Conservation (phyloP, 202 grass and related monocot species). For the Carex arenaria region DNA sequence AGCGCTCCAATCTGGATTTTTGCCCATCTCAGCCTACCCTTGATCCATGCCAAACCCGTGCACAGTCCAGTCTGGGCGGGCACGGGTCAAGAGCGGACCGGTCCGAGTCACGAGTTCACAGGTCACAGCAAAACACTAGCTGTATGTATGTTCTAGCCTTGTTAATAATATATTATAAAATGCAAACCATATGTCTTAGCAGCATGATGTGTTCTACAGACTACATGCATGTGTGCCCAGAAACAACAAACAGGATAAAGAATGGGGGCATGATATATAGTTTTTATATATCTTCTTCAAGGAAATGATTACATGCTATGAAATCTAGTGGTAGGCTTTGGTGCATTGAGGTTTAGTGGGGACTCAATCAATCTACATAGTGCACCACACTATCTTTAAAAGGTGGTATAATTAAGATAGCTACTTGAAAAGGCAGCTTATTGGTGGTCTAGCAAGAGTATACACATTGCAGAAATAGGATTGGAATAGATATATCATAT, state of each 20-base stretch:
- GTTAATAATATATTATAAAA: no score
- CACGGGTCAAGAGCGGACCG: no score
- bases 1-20: no score
- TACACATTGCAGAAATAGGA: not conserved
- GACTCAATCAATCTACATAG: slow-evolving; percentile 1
- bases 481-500: not conserved
- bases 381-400: slow-evolving; percentile 21
- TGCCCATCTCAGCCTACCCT: no score
- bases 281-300: not conserved
- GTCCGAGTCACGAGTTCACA: no score
- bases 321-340: slow-evolving; percentile 19
- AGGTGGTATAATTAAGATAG: not conserved
- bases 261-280: not conserved
- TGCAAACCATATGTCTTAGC: not conserved
- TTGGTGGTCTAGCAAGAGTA: not conserved
- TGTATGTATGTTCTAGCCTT: no score
- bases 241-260: not conserved
- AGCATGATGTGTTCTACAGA: not conserved
- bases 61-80: no score
- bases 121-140: no score
- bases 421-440: not conserved
- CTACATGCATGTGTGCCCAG: not conserved
- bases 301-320: slow-evolving; percentile 26
- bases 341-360: slow-evolving; percentile 23
- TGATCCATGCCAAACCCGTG: no score